phyloP scores from a whole-genome alignment of 1,284 basidiomycete species.

The Baeospora myosura region DNA sequence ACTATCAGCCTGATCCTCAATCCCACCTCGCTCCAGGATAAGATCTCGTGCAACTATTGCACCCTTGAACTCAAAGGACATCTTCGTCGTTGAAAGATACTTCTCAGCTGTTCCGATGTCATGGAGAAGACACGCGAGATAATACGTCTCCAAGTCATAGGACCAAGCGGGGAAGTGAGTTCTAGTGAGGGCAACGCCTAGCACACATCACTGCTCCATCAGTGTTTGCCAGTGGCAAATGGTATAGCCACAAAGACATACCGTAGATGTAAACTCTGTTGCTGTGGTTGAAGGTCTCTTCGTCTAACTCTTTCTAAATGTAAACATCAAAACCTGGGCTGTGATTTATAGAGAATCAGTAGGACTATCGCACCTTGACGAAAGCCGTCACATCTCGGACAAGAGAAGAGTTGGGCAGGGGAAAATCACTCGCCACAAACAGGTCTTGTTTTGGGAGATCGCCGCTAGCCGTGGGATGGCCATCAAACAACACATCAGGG shows the following conservation, averaged over 20 bases:
- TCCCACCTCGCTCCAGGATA: slow-evolving; percentile 36
- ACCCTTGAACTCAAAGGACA: slow-evolving; percentile 57
- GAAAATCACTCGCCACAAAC: slow-evolving; percentile 34
- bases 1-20: slow-evolving; percentile 47
- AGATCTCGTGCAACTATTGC: slow-evolving; percentile 47
- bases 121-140: slow-evolving; percentile 44
- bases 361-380: slow-evolving; percentile 26
- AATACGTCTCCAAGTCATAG: slow-evolving; percentile 45
- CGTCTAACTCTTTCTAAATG: slow-evolving; percentile 37
- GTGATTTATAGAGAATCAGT: background rate
- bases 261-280: slow-evolving; percentile 47
- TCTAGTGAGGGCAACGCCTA: slow-evolving; percentile 38
- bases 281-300: slow-evolving; percentile 44
- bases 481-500: slow-evolving; percentile 40
- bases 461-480: slow-evolving; percentile 40
- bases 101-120: slow-evolving; percentile 49
- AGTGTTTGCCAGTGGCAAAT: background rate
- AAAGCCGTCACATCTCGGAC: slow-evolving; percentile 35
- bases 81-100: slow-evolving; percentile 43
- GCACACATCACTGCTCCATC: too few relatives aligned
- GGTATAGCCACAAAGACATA: slow-evolving; percentile 11
- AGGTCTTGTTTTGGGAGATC: slow-evolving; percentile 38
- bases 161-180: slow-evolving; percentile 44
- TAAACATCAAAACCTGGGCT: slow-evolving; percentile 2
- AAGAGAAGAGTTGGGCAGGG: slow-evolving; percentile 36